phyloP scores from a whole-genome alignment of 2,329 filamentous ascomycete genomes.

The Mycosphaerella sp. region DNA sequence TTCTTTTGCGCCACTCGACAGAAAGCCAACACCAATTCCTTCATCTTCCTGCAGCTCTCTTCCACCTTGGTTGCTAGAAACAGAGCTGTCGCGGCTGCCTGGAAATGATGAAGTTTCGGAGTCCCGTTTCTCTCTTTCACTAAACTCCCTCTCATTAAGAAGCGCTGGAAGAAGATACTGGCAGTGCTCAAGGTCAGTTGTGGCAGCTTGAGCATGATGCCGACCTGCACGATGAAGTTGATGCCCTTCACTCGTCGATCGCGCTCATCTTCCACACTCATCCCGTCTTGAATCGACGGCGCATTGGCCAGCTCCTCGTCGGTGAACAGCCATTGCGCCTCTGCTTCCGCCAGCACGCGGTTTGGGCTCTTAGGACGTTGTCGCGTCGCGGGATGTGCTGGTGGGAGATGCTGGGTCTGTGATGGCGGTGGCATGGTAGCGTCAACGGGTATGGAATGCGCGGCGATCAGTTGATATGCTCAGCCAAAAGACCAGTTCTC shows the following conservation, averaged over 20 bases:
- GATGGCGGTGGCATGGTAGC: slow-evolving; percentile 18
- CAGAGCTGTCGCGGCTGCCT: slow-evolving; percentile 78
- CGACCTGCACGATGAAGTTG: slow-evolving; percentile 93
- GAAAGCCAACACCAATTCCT: slow-evolving; percentile 87
- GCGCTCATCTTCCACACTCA: slow-evolving; percentile 70
- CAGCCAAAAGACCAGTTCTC: not conserved
- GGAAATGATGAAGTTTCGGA: slow-evolving; percentile 76
- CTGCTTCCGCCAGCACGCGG: slow-evolving; percentile 48
- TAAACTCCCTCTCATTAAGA: slow-evolving; percentile 86
- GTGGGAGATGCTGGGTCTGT: slow-evolving; percentile 25
- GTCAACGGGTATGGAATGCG: not conserved
- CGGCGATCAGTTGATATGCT: too few relatives aligned
- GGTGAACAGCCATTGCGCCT: slow-evolving; percentile 83
- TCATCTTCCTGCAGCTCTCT: slow-evolving; percentile 93
- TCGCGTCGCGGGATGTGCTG: slow-evolving; percentile 39
- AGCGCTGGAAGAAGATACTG: slow-evolving; percentile 90
- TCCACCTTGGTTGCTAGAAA: slow-evolving; percentile 97
- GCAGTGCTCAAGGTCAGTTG: slow-evolving; percentile 90
- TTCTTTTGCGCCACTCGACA: slow-evolving; percentile 95
- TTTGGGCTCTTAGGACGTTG: slow-evolving; percentile 35
- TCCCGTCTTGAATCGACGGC: slow-evolving; percentile 77
- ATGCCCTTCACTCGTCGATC: slow-evolving; percentile 81
- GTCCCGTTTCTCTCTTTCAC: slow-evolving; percentile 60
- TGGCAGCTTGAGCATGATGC: slow-evolving; percentile 84
- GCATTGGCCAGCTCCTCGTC: slow-evolving; percentile 74